Base-by-base conservation (phyloP, 805 yeast species). In the Spathaspora gorwiae region DNA sequence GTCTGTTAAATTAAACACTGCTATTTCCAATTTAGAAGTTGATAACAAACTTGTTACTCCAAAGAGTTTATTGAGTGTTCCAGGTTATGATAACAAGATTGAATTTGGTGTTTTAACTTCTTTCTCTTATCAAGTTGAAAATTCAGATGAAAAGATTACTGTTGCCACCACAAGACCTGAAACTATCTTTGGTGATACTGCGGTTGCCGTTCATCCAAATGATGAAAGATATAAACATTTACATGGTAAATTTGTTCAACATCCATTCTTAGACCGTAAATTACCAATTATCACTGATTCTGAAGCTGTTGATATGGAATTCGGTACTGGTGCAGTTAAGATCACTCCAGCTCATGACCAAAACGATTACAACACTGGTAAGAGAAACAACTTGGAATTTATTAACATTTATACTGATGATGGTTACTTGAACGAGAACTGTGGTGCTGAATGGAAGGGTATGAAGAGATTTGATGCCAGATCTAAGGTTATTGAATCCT, bases 131-230 rank as follows among this genome's bases (percentile, higher is more conserved):
- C 86, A 81, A 49, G 90, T 94, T 49, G 92, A 84, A 48, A 87
- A 74, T 40, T 81, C 90, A 12, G 92, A 86, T 52, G 99, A 94
- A 71, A 85, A 78, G 67, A 61, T 94, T 44, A 75, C 92, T 47
- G 96, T 94, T 53, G 99, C 99, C 32, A 94, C 99, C 42, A 94
- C 99, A 35, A 92, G 99, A 81, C 99, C 99, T 37, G 99, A 94
- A 73, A 94, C 99, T 48, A 70, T 94, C 55, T 92, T 94, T 60
- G 99, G 99, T 76, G 99, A 94, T 70, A 90, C 97, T 46, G 99
- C 85, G 63, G 86, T 94, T 56, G 99, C 99, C 36, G 96, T 94
- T 45, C 99, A 94, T 68, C 99, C 99, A 47, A 81, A 90, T 39
- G 99, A 94, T 70, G 72, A 82, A 39, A 83, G 99, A 68, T 94